Conservation (phyloP, 2,329 filamentous ascomycete species). For the Talaromyces verruculosus region DNA sequence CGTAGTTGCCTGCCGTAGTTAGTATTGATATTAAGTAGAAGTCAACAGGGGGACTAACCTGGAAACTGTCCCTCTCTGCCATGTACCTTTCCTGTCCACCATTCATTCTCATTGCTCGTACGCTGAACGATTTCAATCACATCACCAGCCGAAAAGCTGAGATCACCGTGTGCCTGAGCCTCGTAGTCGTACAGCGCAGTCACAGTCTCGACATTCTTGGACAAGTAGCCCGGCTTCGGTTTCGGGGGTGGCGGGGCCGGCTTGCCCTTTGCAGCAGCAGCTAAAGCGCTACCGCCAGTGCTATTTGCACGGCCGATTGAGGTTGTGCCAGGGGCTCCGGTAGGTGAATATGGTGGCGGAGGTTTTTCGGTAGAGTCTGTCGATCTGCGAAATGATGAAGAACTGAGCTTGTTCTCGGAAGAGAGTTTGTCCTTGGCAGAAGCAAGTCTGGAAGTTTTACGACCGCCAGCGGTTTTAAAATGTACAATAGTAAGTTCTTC, state of each 20-base stretch:
- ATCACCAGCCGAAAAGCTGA: conserved; percentile 87
- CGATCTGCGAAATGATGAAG: conserved; percentile 20
- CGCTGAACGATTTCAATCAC: conserved; percentile 81
- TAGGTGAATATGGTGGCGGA: conserved; percentile 47
- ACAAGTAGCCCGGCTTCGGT: conserved; percentile 75
- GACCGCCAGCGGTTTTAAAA: conserved; percentile 81
- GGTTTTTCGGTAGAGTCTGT: conserved; percentile 50
- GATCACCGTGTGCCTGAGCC: conserved; percentile 88
- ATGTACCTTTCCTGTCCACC: conserved; percentile 84
- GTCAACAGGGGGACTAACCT: conserved; percentile 56
- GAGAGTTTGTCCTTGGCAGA: conserved; percentile 37
- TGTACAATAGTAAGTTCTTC: conserved; percentile 83
- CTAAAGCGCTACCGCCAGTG: conserved; percentile 44
- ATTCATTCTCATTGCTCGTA: conserved; percentile 92
- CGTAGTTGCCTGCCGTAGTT: conserved; percentile 40
- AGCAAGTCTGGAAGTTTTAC: conserved; percentile 30
- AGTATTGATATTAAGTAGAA: neutral
- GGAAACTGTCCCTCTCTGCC: conserved; percentile 90
- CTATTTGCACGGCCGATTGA: conserved; percentile 39
- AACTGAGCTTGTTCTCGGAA: conserved; percentile 39
- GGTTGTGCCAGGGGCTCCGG: conserved; percentile 14
- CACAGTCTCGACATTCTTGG: conserved; percentile 71
- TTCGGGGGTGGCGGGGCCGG: conserved; percentile 69
- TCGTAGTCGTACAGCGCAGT: conserved; percentile 96
- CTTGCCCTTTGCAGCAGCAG: conserved; percentile 66